Evolutionary conservation across 495 filamentous ascomycete genomes (phyloP), one percentile per base, ranked within the genome.

Genomic region (Letharia columbiana): DNA sequence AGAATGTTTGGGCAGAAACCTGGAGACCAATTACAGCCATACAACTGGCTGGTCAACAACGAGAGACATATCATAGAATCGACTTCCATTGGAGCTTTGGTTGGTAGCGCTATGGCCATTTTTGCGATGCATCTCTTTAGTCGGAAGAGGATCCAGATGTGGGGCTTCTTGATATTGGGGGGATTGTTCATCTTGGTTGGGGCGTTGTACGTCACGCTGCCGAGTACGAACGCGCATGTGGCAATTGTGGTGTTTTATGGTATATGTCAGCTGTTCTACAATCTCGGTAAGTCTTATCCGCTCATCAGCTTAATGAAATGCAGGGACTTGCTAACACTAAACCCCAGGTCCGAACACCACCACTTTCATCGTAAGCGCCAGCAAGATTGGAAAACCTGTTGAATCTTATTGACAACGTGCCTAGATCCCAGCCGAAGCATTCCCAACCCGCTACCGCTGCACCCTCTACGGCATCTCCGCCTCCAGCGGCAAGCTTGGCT

Each of bases 231-330:
- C 31, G 65, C 61, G n/a, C 77, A 83, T 58, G 74, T 77, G 0
- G 72, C 78, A 7, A 80, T 80, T 13, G 80, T 89, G 11, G 73
- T 77, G 0, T 69, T 90, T 3, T 88, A 87, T 66, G 78, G 84
- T 33, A 54, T 89, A 31, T 82, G 80, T 28, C 83, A 89, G 71
- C 70, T 85, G 0, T 67, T 87, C n/a, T 89, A 88, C 75, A 87
- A 88, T 67, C 79, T 87, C 37, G 86, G 86, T 73, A 42, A 67
- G 64, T 62, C 37, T 8, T n/a, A 13, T 57, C 31, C 17, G 18
- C 47, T 15, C 15, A 35, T 49, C n/a, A 37, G 40, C 12, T 31
- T 0, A 13, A 13, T 6, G 31, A 10, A 6, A 20, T 35, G 47
- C 35, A 17, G 13, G n/a, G 12, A 17, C 42, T 44, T 7, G 23